Conservation (phyloP, 148 eudicot species). For the Suaeda aralocaspica region DNA sequence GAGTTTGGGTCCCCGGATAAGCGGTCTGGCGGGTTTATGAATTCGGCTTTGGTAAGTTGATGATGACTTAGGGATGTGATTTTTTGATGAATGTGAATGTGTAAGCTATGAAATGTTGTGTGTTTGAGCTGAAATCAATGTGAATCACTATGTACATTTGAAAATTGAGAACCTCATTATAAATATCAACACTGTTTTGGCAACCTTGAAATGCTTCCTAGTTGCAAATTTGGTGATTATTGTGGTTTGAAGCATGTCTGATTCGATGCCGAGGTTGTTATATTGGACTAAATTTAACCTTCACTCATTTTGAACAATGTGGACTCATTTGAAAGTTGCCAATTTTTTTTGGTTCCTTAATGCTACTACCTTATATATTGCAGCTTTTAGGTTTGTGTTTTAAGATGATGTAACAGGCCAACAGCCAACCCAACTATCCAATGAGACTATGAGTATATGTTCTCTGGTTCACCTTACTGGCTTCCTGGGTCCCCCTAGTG, state of each 20-base stretch:
- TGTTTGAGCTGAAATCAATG: neutral
- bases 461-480: neutral
- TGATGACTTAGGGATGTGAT: conserved; percentile 5
- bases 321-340: neutral
- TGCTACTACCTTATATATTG: neutral
- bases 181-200: neutral
- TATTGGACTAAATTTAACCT: neutral
- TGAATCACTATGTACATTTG: neutral
- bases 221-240: neutral
- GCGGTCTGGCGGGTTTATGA: conserved; percentile 76
- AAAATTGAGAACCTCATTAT: neutral
- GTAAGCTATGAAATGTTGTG: neutral
- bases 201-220: neutral
- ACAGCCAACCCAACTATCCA: neutral
- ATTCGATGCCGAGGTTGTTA: neutral
- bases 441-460: neutral
- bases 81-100: neutral
- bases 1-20: conserved; percentile 93
- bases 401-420: neutral
- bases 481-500: neutral
- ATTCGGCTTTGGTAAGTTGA: conserved; percentile 72
- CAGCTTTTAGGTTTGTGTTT: neutral
- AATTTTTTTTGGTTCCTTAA: neutral
- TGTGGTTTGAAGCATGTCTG: neutral
- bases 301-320: neutral